Conservation (phyloP, 164 flowering plant genomes). For the Platanus orientalis region DNA sequence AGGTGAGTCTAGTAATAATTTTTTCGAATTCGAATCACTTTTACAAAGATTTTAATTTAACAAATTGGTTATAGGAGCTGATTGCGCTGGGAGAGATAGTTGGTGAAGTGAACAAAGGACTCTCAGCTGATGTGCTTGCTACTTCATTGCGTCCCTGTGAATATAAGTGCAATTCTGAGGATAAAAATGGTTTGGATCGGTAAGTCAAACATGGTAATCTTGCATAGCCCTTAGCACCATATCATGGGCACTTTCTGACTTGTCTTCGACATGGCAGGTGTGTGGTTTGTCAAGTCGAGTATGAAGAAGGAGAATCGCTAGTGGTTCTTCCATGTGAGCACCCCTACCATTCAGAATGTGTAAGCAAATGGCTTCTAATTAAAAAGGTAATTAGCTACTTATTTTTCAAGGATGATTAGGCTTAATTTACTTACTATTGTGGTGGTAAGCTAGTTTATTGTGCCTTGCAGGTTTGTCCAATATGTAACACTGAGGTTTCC, state of each 20-base stretch:
- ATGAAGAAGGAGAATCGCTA: slow-evolving; percentile 60
- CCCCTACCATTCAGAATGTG: slow-evolving; percentile 61
- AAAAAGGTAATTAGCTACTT: slow-evolving; percentile 42
- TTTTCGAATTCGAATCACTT: no score
- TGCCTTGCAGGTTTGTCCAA: slow-evolving; percentile 52
- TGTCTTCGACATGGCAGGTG: slow-evolving; percentile 41
- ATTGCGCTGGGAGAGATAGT: slow-evolving; percentile 30
- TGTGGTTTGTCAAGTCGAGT: slow-evolving; percentile 69
- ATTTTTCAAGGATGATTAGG: background rate
- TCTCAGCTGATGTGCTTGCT: slow-evolving; percentile 16
- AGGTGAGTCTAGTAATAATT: slow-evolving; percentile 10
- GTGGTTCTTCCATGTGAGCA: slow-evolving; percentile 63
- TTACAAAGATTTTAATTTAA: background rate
- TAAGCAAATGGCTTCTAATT: slow-evolving; percentile 65
- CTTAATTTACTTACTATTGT: background rate
- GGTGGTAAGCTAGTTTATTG: slow-evolving; percentile 4
- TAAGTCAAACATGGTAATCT: slow-evolving; percentile 4
- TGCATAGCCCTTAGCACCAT: background rate
- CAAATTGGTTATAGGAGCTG: slow-evolving; percentile 21
- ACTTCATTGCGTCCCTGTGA: slow-evolving; percentile 13
- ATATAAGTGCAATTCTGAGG: slow-evolving; percentile 3
- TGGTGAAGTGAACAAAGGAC: slow-evolving; percentile 29
- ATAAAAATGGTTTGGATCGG: slow-evolving; percentile 21
- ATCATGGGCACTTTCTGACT: background rate
- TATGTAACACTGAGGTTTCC: slow-evolving; percentile 56